Conservation (phyloP, 192 early-diverging fungal genomes). For the Backusella morwellensis region DNA sequence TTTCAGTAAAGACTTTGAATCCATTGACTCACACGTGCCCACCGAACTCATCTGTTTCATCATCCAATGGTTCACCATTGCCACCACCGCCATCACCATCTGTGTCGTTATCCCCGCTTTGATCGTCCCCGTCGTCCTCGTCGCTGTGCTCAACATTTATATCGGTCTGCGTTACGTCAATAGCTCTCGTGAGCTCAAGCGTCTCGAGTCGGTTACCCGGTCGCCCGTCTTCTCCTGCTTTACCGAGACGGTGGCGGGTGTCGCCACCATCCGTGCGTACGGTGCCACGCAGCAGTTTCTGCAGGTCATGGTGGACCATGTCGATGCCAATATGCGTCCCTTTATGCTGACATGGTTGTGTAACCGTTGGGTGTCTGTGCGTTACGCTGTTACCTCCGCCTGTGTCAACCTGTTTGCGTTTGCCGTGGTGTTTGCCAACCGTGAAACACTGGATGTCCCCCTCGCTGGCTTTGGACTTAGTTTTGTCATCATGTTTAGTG, state of each 20-base stretch:
- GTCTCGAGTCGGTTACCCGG: constrained; percentile 73
- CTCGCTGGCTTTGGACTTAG: constrained; percentile 83
- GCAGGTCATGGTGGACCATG: constrained; percentile 45
- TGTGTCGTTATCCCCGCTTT: constrained; percentile 63
- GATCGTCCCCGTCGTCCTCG: constrained; percentile 36
- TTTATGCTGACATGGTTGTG: constrained; percentile 78
- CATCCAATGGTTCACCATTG: constrained; percentile 42
- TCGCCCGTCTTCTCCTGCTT: constrained; percentile 80
- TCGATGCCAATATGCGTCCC: constrained; percentile 68
- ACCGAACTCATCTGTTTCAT: constrained; percentile 50
- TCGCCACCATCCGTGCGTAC: constrained; percentile 84
- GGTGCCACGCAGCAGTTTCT: constrained; percentile 64
- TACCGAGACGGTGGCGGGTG: constrained; percentile 69
- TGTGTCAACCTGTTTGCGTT: constrained; percentile 66
- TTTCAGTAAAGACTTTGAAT: constrained; percentile 85
- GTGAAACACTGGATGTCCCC: constrained; percentile 60
- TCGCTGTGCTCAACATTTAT: constrained; percentile 43
- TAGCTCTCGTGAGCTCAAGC: constrained; percentile 81
- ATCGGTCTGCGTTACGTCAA: constrained; percentile 59
- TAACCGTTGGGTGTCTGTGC: constrained; percentile 88
- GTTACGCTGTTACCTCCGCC: constrained; percentile 71
- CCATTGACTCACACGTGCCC: constrained; percentile 64
- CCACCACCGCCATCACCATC: constrained; percentile 56
- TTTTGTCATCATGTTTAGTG: constrained; percentile 79
- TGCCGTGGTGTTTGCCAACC: constrained; percentile 54